phyloP scores from a whole-genome alignment of 192 early-diverging fungal species.

The Haplosporangium gracile region DNA sequence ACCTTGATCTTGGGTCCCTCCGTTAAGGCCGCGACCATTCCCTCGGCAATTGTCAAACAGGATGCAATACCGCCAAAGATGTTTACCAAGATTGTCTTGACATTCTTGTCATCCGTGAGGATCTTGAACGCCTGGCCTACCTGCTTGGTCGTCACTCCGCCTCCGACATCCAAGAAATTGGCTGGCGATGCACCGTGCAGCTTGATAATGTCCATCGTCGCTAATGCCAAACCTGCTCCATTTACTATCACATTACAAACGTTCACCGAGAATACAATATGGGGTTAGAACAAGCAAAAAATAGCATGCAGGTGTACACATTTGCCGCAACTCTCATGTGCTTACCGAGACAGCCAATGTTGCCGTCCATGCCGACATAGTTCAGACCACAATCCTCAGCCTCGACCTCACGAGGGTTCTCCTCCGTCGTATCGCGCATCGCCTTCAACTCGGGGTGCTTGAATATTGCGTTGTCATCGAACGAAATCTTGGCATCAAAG shows the following conservation, averaged over 20 bases:
- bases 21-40: constrained; percentile 34
- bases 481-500: constrained; percentile 52
- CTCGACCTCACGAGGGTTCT: constrained; percentile 44
- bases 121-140: constrained; percentile 53
- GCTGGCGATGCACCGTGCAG: constrained; percentile 43
- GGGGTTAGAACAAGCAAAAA: background rate
- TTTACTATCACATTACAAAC: constrained; percentile 22
- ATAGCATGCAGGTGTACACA: background rate
- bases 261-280: background rate
- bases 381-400: constrained; percentile 42
- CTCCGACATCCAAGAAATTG: constrained; percentile 52
- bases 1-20: constrained; percentile 36
- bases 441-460: constrained; percentile 40
- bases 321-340: background rate
- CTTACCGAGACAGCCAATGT: constrained; percentile 47
- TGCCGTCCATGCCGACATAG: constrained; percentile 53
- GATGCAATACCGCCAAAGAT: constrained; percentile 54
- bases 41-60: constrained; percentile 48
- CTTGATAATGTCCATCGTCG: constrained; percentile 55
- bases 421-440: constrained; percentile 49
- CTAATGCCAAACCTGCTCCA: constrained; percentile 45
- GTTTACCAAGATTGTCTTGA: constrained; percentile 51
- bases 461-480: constrained; percentile 47
- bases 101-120: constrained; percentile 48
- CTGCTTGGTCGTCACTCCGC: constrained; percentile 44